Evolutionary conservation across 495 filamentous ascomycete genomes (phyloP).

Genomic region (Aspergillus funiculosus): DNA sequence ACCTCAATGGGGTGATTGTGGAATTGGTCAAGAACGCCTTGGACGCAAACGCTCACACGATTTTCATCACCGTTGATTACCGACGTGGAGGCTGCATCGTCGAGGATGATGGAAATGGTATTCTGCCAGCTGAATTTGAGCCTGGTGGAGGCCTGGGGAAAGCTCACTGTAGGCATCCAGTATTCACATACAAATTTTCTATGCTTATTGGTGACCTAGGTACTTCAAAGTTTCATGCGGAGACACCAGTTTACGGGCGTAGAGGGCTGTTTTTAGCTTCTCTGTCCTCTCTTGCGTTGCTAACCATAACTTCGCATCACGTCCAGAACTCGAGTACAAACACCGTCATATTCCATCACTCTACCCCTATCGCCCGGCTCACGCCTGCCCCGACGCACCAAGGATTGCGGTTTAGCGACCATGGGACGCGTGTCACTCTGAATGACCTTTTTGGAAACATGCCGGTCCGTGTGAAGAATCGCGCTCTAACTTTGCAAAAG

Average conservation of each 20-base stretch:
- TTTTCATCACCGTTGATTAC: conserved; percentile 71
- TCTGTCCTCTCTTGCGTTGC: conserved; percentile 65
- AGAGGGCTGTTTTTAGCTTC: conserved; percentile 75
- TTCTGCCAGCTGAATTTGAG: conserved; percentile 63
- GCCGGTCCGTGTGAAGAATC: conserved; percentile 90
- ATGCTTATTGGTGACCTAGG: conserved; percentile 43
- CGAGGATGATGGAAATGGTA: conserved; percentile 84
- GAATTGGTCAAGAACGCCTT: conserved; percentile 82
- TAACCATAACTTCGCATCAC: conserved; percentile 77
- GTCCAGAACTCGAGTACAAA: conserved; percentile 56
- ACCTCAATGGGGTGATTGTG: conserved; percentile 64
- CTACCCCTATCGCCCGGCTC: conserved; percentile 61
- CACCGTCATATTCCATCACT: conserved; percentile 64
- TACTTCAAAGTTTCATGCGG: conserved; percentile 64
- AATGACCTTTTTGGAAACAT: conserved; percentile 91
- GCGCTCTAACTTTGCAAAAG: conserved; percentile 44
- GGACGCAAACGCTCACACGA: conserved; percentile 67
- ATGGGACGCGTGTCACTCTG: conserved; percentile 76
- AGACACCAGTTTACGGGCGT: conserved; percentile 53
- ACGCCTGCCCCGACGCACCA: conserved; percentile 59
- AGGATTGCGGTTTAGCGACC: conserved; percentile 46
- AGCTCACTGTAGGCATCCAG: conserved; percentile 56
- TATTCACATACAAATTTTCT: neutral
- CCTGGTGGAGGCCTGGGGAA: conserved; percentile 68
- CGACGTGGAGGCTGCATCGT: conserved; percentile 70